Conservation (phyloP, 352 stramenopile genomes). For the Globisporangium carolinianum region DNA sequence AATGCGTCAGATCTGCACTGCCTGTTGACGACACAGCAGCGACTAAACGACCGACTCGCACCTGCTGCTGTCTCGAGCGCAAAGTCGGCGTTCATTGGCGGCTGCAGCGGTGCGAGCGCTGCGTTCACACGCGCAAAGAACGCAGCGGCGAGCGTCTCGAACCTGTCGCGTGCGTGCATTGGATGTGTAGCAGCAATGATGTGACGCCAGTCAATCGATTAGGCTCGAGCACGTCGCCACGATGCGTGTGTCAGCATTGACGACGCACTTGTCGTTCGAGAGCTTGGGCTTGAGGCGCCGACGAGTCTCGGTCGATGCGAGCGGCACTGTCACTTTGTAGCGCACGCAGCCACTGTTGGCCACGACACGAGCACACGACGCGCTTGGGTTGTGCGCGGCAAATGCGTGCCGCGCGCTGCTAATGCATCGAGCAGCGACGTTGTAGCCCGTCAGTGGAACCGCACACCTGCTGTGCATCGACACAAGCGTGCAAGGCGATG, state of each 20-base stretch:
- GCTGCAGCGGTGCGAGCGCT: slow-evolving; percentile 51
- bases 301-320: slow-evolving; percentile 9
- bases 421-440: background rate
- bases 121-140: slow-evolving; percentile 65
- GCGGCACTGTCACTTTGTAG: slow-evolving; percentile 34
- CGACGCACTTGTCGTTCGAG: slow-evolving; percentile 37
- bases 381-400: background rate
- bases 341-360: slow-evolving; percentile 2
- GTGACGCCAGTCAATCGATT: no score
- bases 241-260: background rate
- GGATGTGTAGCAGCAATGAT: no score
- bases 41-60: background rate
- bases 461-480: background rate
- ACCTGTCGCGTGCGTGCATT: slow-evolving; percentile 22
- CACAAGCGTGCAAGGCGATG: background rate
- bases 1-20: background rate
- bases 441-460: background rate
- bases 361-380: background rate
- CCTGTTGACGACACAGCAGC: background rate
- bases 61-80: slow-evolving; percentile 15
- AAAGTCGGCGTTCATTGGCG: slow-evolving; percentile 58
- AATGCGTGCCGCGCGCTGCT: background rate
- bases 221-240: background rate
- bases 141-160: slow-evolving; percentile 29
- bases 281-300: slow-evolving; percentile 43